Percentiles rank a stretch among this genome's conserved stretches.
Conservation (phyloP, 2,329 filamentous ascomycete genomes). For the Aspergillus flavus region DNA sequence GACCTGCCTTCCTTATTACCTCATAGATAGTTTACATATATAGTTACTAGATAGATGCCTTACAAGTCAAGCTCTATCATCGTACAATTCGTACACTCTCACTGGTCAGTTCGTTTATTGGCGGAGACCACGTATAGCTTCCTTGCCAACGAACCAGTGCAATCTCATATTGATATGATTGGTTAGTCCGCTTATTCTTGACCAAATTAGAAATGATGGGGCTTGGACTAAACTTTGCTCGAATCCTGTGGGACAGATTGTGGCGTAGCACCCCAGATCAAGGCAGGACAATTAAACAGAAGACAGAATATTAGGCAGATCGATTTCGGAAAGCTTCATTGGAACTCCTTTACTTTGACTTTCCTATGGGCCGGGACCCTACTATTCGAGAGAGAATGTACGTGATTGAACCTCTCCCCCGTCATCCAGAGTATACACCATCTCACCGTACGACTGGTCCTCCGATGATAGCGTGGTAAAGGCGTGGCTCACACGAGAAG, state of each 20-base stretch:
- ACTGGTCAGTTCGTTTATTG: not conserved
- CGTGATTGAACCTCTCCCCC: not conserved
- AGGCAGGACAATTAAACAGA: not conserved
- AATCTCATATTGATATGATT: not conserved
- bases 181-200: not conserved
- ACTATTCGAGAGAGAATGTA: not conserved
- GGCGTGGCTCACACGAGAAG: not conserved
- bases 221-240: not conserved
- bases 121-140: not conserved
- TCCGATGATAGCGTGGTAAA: not conserved
- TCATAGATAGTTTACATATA: not conserved
- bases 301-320: not conserved
- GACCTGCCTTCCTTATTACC: too few species aligned
- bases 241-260: not conserved
- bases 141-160: not conserved
- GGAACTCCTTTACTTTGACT: accelerated
- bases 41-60: not conserved
- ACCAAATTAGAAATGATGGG: not conserved
- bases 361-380: too few species aligned
- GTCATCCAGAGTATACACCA: not conserved
- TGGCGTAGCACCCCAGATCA: not conserved
- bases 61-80: not conserved
- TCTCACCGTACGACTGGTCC: not conserved
- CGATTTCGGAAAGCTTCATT: not conserved
- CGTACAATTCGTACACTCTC: not conserved